These are phyloP conservation scores for Parachaetomium inaequale DNA, from an alignment of 495 filamentous ascomycete genomes.

Conservation along the genomic window DNA sequence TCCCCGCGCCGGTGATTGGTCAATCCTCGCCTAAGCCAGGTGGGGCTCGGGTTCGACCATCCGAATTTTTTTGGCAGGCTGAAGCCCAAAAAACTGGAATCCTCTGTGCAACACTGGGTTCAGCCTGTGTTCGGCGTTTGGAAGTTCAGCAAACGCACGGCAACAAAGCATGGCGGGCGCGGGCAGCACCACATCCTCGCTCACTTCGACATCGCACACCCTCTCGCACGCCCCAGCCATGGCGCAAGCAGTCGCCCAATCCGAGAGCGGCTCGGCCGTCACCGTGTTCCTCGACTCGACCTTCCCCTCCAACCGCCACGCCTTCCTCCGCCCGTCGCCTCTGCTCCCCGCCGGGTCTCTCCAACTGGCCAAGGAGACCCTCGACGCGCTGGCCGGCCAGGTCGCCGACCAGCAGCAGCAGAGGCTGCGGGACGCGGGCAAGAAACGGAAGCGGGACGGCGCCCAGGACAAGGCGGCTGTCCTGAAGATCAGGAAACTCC, in stretches of 20 bases:
- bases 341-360: slow-evolving; percentile 62
- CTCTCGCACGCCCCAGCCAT: slow-evolving; percentile 44
- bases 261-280: slow-evolving; percentile 35
- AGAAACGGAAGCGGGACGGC: slow-evolving; percentile 63
- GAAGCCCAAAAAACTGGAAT: not conserved
- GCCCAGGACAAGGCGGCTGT: slow-evolving; percentile 37
- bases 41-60: not conserved
- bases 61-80: slow-evolving; percentile 18
- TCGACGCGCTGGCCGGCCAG: slow-evolving; percentile 70
- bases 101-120: not conserved
- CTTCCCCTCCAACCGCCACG: slow-evolving; percentile 48
- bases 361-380: slow-evolving; percentile 65
- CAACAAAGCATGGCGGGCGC: slow-evolving; percentile 42
- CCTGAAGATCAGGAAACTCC: slow-evolving; percentile 70
- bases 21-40: not conserved
- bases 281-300: slow-evolving; percentile 49
- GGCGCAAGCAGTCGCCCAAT: slow-evolving; percentile 13
- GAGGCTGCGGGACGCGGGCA: slow-evolving; percentile 53
- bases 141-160: not conserved
- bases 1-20: not conserved
- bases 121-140: not conserved
- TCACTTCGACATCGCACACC: slow-evolving; percentile 56
- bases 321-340: slow-evolving; percentile 66
- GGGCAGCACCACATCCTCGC: slow-evolving; percentile 48
- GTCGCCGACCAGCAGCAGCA: slow-evolving; percentile 62